Evolutionary conservation across 2,329 filamentous ascomycete genomes (phyloP).

Genomic region (Penicillium sp.): DNA sequence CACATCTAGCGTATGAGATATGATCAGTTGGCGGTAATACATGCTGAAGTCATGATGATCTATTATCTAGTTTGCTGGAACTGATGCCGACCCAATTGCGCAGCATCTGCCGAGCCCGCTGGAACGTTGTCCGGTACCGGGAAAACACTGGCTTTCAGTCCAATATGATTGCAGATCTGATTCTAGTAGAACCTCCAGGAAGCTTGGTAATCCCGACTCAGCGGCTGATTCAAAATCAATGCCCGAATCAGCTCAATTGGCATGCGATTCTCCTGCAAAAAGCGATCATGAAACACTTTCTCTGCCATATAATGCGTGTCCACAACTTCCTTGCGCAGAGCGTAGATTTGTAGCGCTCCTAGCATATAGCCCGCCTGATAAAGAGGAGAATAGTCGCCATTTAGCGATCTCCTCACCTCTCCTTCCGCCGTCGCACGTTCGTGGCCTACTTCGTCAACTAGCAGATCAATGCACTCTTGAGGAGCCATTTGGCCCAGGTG

Average conservation of each 20-base stretch:
- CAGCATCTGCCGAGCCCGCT: no score
- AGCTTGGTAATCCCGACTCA: conserved; percentile 46
- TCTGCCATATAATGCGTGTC: conserved; percentile 42
- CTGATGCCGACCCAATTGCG: no score
- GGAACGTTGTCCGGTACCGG: no score
- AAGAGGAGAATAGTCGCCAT: conserved; percentile 56
- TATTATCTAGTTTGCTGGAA: no score
- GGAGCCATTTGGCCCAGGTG: conserved; percentile 56
- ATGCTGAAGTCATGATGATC: no score
- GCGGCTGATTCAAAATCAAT: conserved; percentile 43
- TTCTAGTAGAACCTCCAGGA: conserved; percentile 52
- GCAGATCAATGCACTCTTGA: conserved; percentile 55
- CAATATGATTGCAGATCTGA: not conserved
- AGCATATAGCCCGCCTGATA: conserved; percentile 62
- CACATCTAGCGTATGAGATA: no score
- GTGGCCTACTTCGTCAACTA: conserved; percentile 58
- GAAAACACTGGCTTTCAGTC: not conserved
- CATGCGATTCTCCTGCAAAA: conserved; percentile 49
- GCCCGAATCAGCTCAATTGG: conserved; percentile 38
- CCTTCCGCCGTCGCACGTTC: conserved; percentile 60
- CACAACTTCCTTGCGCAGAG: conserved; percentile 51
- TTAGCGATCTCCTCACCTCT: conserved; percentile 57
- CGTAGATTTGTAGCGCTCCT: conserved; percentile 57
- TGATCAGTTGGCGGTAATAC: no score
- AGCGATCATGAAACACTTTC: conserved; percentile 56